These are phyloP conservation scores for Fusarium subtropicale DNA, from an alignment of 2,329 filamentous ascomycete genomes.

Conservation along the genomic window DNA sequence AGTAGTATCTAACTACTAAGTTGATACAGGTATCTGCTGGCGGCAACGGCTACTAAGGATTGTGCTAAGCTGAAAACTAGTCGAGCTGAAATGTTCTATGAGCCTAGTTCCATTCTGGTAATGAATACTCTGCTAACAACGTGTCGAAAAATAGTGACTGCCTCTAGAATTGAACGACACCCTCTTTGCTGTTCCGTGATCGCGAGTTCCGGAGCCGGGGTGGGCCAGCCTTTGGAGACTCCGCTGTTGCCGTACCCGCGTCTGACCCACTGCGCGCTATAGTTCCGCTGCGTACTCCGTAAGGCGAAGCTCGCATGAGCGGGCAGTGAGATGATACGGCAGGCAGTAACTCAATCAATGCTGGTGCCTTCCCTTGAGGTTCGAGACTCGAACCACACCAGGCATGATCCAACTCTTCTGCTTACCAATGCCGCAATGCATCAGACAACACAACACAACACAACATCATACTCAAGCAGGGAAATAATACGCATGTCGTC, in stretches of 20 bases:
- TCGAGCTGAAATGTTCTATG: not conserved
- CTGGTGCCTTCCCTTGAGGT: conserved; percentile 7
- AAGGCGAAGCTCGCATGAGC: conserved; percentile 24
- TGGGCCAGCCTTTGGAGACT: conserved; percentile 25
- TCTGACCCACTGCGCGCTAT: not conserved
- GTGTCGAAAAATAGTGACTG: not conserved
- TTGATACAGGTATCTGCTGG: not conserved
- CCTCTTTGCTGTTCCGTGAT: conserved; percentile 6
- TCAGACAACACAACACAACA: conserved; percentile 20
- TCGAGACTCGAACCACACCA: not conserved
- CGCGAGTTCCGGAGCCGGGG: conserved; percentile 12
- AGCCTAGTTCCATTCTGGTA: not conserved
- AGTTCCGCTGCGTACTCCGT: conserved; percentile 10
- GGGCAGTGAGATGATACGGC: not conserved
- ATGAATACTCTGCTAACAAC: not conserved
- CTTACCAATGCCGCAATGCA: conserved; percentile 35
- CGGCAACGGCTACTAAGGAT: not conserved
- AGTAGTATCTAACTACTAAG: not conserved
- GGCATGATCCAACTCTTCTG: conserved; percentile 15
- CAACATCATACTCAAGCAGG: conserved; percentile 13
- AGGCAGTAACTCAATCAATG: not conserved
- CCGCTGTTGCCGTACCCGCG: conserved; percentile 14
- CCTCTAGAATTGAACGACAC: not conserved
- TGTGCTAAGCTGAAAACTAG: not conserved
- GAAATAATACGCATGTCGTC: conserved; percentile 2